These are phyloP conservation scores for Venturia effusa DNA, from an alignment of 2,329 filamentous ascomycete genomes.

Conservation along the genomic window DNA sequence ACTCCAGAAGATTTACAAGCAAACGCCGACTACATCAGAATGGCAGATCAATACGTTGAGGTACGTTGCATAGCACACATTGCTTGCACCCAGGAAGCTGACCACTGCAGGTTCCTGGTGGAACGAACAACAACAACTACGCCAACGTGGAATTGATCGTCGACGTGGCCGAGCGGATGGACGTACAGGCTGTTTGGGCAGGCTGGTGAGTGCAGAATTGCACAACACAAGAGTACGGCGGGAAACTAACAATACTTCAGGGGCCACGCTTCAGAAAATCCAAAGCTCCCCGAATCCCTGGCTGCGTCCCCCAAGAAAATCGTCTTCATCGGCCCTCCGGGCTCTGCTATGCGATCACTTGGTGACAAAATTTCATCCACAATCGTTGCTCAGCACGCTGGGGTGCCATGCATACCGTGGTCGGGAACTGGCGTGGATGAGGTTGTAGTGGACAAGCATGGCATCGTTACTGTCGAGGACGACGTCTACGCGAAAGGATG, in stretches of 20 bases:
- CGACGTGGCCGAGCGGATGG: constrained; percentile 95
- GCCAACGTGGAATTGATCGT: constrained; percentile 99
- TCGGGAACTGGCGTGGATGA: constrained; percentile 84
- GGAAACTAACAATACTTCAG: not conserved
- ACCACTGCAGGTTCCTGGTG: constrained; percentile 63
- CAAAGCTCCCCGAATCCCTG: constrained; percentile 89
- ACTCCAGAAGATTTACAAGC: constrained; percentile 95
- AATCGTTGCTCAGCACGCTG: constrained; percentile 94
- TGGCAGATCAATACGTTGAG: constrained; percentile 99
- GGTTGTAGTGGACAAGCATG: constrained; percentile 66
- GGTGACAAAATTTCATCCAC: constrained; percentile 99
- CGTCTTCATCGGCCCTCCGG: constrained; percentile 95
- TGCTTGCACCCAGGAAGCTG: constrained; percentile 14
- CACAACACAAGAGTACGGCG: not conserved
- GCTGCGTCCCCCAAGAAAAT: constrained; percentile 97
- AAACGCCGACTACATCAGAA: constrained; percentile 98
- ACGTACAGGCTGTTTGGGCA: constrained; percentile 97
- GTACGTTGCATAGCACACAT: constrained; percentile 26
- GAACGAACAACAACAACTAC: constrained; percentile 99
- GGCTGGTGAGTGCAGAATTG: constrained; percentile 60
- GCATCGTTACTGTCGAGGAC: constrained; percentile 86
- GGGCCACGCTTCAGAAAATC: constrained; percentile 97
- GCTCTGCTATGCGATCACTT: constrained; percentile 95
- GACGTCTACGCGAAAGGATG: constrained; percentile 83
- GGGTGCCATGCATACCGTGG: constrained; percentile 98